A percentile compares a stretch with the other conserved stretches of the same genome.
These are phyloP conservation scores for Arabidopsis thaliana DNA, from an alignment of 345 rosid genomes.

Conservation along the genomic window DNA sequence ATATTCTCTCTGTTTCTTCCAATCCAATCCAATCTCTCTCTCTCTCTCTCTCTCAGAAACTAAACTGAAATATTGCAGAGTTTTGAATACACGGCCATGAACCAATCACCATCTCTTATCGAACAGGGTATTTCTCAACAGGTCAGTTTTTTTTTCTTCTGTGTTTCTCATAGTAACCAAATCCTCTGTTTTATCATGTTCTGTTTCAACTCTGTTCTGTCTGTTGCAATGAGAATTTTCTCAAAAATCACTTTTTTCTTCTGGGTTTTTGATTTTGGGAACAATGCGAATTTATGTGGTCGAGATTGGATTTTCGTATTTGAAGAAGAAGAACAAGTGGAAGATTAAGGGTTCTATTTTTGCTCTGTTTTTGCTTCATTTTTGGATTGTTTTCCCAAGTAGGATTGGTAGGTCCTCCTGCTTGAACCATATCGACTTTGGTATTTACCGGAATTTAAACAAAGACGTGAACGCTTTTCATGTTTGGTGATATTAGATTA, in stretches of 20 bases:
- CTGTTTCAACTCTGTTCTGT: slow-evolving; percentile 9
- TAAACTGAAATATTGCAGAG: slow-evolving; percentile 26
- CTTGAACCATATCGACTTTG: slow-evolving; percentile 37
- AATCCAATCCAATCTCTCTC: background rate
- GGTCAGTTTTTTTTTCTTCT: slow-evolving; percentile 46
- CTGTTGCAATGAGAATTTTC: background rate
- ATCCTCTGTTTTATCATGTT: background rate
- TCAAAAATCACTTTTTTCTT: slow-evolving; percentile 1
- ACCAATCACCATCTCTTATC: slow-evolving; percentile 48
- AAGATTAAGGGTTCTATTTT: background rate
- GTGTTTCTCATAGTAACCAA: background rate
- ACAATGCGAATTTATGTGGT: slow-evolving; percentile 38
- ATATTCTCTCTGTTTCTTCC: slow-evolving; percentile 39
- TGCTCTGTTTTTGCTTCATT: slow-evolving; percentile 31
- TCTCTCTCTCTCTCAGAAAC: slow-evolving; percentile 17
- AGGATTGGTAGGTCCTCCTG: slow-evolving; percentile 44
- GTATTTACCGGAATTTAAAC: slow-evolving; percentile 6
- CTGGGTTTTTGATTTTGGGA: slow-evolving; percentile 27
- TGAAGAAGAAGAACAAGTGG: slow-evolving; percentile 35
- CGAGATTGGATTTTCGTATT: slow-evolving; percentile 22
- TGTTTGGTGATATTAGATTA: slow-evolving; percentile 40
- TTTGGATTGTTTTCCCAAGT: slow-evolving; percentile 41
- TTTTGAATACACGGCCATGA: slow-evolving; percentile 46
- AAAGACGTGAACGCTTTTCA: slow-evolving; percentile 36
- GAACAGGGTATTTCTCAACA: slow-evolving; percentile 61